Base-by-base conservation (phyloP, 2,329 filamentous ascomycete species). In the Colletotrichum echinochloae region DNA sequence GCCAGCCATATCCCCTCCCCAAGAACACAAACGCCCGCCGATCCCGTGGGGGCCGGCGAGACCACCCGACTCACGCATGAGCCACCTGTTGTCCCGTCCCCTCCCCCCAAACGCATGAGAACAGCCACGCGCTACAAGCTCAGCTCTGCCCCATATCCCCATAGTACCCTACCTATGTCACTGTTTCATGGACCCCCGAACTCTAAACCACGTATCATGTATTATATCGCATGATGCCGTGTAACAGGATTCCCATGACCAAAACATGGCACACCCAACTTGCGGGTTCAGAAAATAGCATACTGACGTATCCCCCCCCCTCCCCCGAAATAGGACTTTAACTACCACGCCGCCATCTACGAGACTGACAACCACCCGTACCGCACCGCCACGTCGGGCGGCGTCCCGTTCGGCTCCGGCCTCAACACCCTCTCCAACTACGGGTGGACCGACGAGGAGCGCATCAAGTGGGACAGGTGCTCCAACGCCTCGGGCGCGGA, bases 311-410 rank as follows among this genome's bases (percentile, higher is more conserved):
- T 46, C 3, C 9, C 20, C 3, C 9, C 20, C 44, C 20, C 2
- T 23, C 20, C 9, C 26, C 16, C 18, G 8, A 41, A 62, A 28
- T 20, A 70, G 64, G 64, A 70, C 52, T 70, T 70, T 57, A 91
- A 91, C 79, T 92, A 88, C 78, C 89, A 92, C 74, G 86, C 88
- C 11, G 83, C 84, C 66, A 85, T 92, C 73, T 92, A 92, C 78
- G 82, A 81, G 12, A 87, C 86, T 18, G 88, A 90, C 77, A 84
- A 82, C 52, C 89, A 91, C 74, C 82, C 87, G 4, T 85, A 87
- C 78, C 85, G 90, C 64, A 92, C 90, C 1, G 78, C 88, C 0
- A 92, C 90, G 2, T 90, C 88, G 6, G 90, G 90, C n/a, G 88
- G 88, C 30, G 90, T 89, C 0, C 85, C 83, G 0, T 84, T 92